phyloP scores from a whole-genome alignment of 805 yeast species.

The Teunomyces panamensis region DNA sequence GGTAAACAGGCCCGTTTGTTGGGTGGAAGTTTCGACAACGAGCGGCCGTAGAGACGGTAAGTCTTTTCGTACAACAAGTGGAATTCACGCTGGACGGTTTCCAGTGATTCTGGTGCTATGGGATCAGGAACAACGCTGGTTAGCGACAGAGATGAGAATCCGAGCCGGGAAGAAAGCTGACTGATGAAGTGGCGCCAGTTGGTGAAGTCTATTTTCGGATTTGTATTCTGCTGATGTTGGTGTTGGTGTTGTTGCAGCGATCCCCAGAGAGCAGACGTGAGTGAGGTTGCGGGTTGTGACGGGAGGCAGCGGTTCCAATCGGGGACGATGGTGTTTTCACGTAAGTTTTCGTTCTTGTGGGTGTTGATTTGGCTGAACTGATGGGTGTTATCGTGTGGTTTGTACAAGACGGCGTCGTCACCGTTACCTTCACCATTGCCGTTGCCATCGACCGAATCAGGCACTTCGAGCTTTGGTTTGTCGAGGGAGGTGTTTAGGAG shows the following conservation, averaged over 20 bases:
- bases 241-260: constrained; percentile 7
- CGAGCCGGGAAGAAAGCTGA: constrained; percentile 33
- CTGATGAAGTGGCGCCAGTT: constrained; percentile 35
- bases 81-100: constrained; percentile 28
- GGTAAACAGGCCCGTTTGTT: constrained; percentile 41
- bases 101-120: constrained; percentile 11
- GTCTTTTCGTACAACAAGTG: constrained; percentile 32
- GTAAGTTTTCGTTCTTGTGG: constrained; percentile 42
- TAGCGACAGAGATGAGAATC: constrained; percentile 30
- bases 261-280: constrained; percentile 22
- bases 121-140: constrained; percentile 21
- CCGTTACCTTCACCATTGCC: constrained; percentile 1
- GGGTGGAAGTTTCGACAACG: constrained; percentile 33
- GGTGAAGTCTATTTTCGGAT: constrained; percentile 23
- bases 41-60: constrained; percentile 37
- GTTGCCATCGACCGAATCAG: neutral
- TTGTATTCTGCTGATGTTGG: too few relatives aligned
- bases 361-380: constrained; percentile 42
- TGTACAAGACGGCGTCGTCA: constrained; percentile 45
- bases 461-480: neutral
- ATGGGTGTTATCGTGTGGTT: constrained; percentile 38
- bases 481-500: constrained; percentile 6
- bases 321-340: constrained; percentile 41
- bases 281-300: constrained; percentile 13
- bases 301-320: constrained; percentile 41